These are phyloP conservation scores for Phlebopus sp. DNA, from an alignment of 1,284 basidiomycete genomes.

Conservation along the genomic window DNA sequence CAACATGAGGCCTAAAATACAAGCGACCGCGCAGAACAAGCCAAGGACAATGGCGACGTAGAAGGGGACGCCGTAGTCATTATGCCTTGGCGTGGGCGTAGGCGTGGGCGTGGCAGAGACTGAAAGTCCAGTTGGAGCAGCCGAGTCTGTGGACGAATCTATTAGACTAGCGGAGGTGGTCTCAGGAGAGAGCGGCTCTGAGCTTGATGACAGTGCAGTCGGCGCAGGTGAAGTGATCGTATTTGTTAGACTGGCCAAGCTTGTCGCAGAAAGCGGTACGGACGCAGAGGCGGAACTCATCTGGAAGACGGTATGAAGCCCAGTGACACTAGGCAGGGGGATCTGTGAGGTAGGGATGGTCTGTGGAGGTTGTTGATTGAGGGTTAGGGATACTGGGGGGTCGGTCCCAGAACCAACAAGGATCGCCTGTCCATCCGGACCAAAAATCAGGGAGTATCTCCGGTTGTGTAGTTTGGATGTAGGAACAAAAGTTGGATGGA, in stretches of 20 bases:
- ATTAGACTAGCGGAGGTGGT: too few species aligned
- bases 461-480: slow-evolving; percentile 15
- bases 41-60: slow-evolving; percentile 33
- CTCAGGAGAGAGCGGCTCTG: too few species aligned
- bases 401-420: slow-evolving; percentile 18
- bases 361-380: too few species aligned
- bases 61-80: slow-evolving; percentile 30
- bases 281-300: too few species aligned
- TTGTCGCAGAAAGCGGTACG: too few species aligned
- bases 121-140: slow-evolving; percentile 22
- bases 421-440: slow-evolving; percentile 27
- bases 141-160: slow-evolving; percentile 3
- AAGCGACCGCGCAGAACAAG: slow-evolving; percentile 27
- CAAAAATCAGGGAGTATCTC: slow-evolving; percentile 26
- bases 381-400: neutral
- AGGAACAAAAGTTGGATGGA: slow-evolving; percentile 4
- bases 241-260: too few species aligned
- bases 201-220: too few species aligned
- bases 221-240: too few species aligned
- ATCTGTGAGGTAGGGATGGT: slow-evolving; percentile 7
- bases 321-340: neutral
- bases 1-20: slow-evolving; percentile 28
- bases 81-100: slow-evolving; percentile 15
- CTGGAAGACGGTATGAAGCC: too few species aligned
- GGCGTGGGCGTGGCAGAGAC: slow-evolving; percentile 20